These are phyloP conservation scores for Arthrobotrys sphaeroides DNA, from an alignment of 2,329 filamentous ascomycete species.

Conservation along the genomic window DNA sequence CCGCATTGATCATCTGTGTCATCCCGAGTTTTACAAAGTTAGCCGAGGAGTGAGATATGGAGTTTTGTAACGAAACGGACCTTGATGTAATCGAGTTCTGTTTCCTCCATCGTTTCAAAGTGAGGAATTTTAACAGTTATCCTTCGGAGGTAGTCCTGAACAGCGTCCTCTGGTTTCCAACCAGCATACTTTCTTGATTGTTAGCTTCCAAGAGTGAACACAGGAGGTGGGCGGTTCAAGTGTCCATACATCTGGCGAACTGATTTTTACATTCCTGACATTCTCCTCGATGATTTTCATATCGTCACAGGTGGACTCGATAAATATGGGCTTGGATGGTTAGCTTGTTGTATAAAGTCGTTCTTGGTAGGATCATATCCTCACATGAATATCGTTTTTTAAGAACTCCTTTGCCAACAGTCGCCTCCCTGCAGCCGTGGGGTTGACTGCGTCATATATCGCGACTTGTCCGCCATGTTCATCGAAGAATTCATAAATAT, in stretches of 20 bases:
- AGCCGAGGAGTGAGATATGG: not conserved
- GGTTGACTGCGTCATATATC: constrained; percentile 98
- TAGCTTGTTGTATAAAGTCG: not conserved
- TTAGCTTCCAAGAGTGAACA: not conserved
- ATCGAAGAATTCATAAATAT: constrained; percentile 95
- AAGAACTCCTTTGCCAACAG: constrained; percentile 93
- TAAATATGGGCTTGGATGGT: constrained; percentile 82
- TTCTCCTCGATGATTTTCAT: constrained; percentile 95
- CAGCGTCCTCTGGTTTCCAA: constrained; percentile 91
- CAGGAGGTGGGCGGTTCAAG: too few species aligned
- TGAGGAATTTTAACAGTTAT: constrained; percentile 93
- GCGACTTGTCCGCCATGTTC: constrained; percentile 98
- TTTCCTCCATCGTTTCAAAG: constrained; percentile 96
- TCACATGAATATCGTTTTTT: constrained; percentile 92
- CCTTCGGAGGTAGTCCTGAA: constrained; percentile 86
- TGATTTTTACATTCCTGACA: constrained; percentile 96
- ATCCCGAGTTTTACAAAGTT: constrained; percentile 8
- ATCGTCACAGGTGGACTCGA: constrained; percentile 94
- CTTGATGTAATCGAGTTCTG: constrained; percentile 95
- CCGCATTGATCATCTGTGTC: constrained; percentile 88
- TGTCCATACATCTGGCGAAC: constrained; percentile 83
- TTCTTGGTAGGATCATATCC: constrained; percentile 37
- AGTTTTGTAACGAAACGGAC: constrained; percentile 57
- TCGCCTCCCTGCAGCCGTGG: constrained; percentile 80
- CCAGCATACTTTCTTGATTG: constrained; percentile 73